phyloP scores from a whole-genome alignment of 2,329 filamentous ascomycete species.

The Pseudofabraea citricarpa region DNA sequence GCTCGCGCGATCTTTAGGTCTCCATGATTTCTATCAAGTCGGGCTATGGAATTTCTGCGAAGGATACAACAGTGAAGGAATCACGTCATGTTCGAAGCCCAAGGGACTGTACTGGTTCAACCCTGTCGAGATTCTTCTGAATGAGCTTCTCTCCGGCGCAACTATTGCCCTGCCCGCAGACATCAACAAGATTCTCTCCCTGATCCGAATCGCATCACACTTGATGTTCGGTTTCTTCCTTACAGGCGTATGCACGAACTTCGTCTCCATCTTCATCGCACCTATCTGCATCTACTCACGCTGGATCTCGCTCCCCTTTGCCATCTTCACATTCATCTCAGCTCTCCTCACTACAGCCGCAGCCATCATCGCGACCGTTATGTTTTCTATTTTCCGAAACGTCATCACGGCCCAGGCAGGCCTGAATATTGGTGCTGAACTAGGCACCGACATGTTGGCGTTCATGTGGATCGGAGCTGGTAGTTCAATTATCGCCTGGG shows the following conservation, averaged over 20 bases:
- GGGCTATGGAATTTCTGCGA: conserved; percentile 92
- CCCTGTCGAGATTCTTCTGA: conserved; percentile 74
- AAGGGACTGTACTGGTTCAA: conserved; percentile 83
- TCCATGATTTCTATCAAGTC: conserved; percentile 93
- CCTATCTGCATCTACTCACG: conserved; percentile 24
- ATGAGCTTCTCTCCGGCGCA: conserved; percentile 76
- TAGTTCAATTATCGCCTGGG: conserved; percentile 61
- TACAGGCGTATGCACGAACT: conserved; percentile 59
- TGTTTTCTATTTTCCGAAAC: conserved; percentile 74
- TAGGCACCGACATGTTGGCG: conserved; percentile 70
- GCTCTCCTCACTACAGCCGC: conserved; percentile 63
- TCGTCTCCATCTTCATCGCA: conserved; percentile 26
- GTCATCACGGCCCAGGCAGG: conserved; percentile 66
- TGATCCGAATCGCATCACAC: conserved; percentile 70
- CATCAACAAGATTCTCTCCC: conserved; percentile 66
- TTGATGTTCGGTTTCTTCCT: conserved; percentile 92
- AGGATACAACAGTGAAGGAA: conserved; percentile 69
- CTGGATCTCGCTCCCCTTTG: not conserved
- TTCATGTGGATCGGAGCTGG: conserved; percentile 82
- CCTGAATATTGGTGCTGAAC: conserved; percentile 65
- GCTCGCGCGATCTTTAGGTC: conserved; percentile 77
- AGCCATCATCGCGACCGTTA: conserved; percentile 71
- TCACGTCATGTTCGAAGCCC: conserved; percentile 71
- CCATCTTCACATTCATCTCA: conserved; percentile 1
- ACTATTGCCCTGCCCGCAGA: conserved; percentile 75